Percentiles rank a stretch among this genome's conserved stretches.
Conservation (phyloP, 2,329 filamentous ascomycete species). For the Oidium heveae region DNA sequence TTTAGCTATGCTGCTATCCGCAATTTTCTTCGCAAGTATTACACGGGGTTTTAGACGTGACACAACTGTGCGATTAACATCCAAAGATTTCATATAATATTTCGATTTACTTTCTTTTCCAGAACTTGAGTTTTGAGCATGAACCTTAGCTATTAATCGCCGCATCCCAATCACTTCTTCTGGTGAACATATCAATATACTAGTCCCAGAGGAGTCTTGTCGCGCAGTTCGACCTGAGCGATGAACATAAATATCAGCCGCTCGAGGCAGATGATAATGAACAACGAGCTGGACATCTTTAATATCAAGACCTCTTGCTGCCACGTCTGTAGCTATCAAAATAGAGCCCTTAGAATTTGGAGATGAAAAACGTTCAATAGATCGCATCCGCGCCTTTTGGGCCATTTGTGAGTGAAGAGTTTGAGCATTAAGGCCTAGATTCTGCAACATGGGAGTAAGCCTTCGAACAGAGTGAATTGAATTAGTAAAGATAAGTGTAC, state of each 20-base stretch:
- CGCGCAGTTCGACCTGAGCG: constrained; percentile 84
- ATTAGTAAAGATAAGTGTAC: constrained; percentile 83
- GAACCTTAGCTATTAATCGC: constrained; percentile 68
- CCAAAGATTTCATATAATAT: constrained; percentile 54
- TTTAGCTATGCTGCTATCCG: constrained; percentile 62
- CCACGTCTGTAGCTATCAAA: constrained; percentile 79
- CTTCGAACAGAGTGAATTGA: constrained; percentile 82
- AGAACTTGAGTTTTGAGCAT: constrained; percentile 28
- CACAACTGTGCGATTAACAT: constrained; percentile 60
- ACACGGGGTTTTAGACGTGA: constrained; percentile 52
- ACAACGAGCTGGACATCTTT: constrained; percentile 69
- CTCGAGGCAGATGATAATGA: constrained; percentile 83
- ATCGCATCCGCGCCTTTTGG: constrained; percentile 84
- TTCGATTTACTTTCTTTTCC: constrained; percentile 10
- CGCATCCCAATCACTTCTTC: constrained; percentile 75
- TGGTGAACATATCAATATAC: constrained; percentile 68
- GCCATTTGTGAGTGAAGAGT: constrained; percentile 83
- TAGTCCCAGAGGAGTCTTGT: constrained; percentile 50
- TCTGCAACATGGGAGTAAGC: constrained; percentile 59
- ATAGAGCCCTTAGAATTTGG: constrained; percentile 33
- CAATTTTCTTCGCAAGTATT: constrained; percentile 61
- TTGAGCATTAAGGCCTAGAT: constrained; percentile 50
- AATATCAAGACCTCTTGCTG: constrained; percentile 82
- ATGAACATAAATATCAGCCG: constrained; percentile 86
- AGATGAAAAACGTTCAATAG: constrained; percentile 66